phyloP scores from a whole-genome alignment of 257 asterid species.

The Primulina huaijiensis region DNA sequence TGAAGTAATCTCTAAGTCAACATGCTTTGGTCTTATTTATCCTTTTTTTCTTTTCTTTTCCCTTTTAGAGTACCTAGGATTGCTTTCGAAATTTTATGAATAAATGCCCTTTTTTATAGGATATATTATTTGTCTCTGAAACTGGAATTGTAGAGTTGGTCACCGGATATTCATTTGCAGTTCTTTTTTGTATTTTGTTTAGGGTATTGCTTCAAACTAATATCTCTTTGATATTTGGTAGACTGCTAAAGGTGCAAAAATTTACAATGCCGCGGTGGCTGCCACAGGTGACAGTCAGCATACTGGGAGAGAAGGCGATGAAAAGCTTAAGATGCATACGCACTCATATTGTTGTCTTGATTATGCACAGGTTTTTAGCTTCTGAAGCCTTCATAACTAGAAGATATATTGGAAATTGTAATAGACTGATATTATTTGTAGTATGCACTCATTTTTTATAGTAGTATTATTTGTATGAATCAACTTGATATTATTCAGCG shows the following conservation, averaged over 20 bases:
- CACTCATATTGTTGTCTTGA: constrained; percentile 92
- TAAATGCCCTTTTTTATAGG: constrained; percentile 11
- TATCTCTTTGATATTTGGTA: constrained; percentile 28
- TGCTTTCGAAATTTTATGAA: constrained; percentile 5
- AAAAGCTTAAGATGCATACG: constrained; percentile 78
- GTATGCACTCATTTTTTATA: not conserved
- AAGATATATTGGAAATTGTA: constrained; percentile 14
- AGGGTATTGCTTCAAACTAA: constrained; percentile 19
- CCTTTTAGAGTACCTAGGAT: not conserved
- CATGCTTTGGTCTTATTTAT: not conserved
- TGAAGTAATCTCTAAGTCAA: not conserved
- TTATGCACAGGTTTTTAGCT: constrained; percentile 71
- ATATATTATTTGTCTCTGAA: not conserved
- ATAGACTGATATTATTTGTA: constrained; percentile 9
- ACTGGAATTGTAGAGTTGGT: constrained; percentile 5
- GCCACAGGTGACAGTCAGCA: constrained; percentile 56
- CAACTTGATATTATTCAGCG: too few relatives aligned
- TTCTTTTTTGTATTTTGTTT: constrained; percentile 14
- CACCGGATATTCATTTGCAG: constrained; percentile 6
- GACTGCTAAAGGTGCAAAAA: constrained; percentile 85
- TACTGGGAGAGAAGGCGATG: constrained; percentile 78
- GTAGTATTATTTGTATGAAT: too few relatives aligned
- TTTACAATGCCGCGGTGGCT: constrained; percentile 75
- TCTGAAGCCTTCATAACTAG: constrained; percentile 11
- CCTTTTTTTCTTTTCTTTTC: not conserved